These are phyloP conservation scores for Hemisphaericaspora nanyangensis DNA, from an alignment of 805 yeast species.

Conservation along the genomic window DNA sequence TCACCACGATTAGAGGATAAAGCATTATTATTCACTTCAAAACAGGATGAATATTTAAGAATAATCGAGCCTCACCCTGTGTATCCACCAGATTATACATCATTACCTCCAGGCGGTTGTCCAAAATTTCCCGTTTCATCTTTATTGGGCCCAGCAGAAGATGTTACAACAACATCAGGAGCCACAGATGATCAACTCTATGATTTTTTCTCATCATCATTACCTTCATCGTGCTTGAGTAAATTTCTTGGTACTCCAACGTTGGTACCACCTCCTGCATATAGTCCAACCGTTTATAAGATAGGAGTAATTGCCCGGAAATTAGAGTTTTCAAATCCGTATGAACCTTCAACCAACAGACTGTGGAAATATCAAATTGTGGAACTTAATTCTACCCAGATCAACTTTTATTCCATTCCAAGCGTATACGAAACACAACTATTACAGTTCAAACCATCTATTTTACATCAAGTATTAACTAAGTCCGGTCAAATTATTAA, in stretches of 20 bases:
- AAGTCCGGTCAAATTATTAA: slow-evolving; percentile 10
- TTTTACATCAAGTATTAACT: slow-evolving; percentile 4
- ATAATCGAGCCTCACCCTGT: slow-evolving; percentile 38
- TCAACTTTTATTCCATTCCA: slow-evolving; percentile 57
- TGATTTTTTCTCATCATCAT: slow-evolving; percentile 10
- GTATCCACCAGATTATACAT: slow-evolving; percentile 33
- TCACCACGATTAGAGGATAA: not conserved
- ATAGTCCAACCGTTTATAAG: slow-evolving; percentile 62
- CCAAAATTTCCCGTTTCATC: slow-evolving; percentile 31
- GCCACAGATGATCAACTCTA: not conserved
- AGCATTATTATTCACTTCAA: not conserved
- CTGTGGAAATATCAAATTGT: slow-evolving; percentile 68
- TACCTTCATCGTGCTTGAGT: not conserved
- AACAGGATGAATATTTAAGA: slow-evolving; percentile 18
- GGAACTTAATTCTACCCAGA: slow-evolving; percentile 83
- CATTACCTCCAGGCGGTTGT: slow-evolving; percentile 43
- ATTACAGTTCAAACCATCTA: slow-evolving; percentile 16
- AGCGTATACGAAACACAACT: slow-evolving; percentile 25
- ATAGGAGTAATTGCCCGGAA: slow-evolving; percentile 60
- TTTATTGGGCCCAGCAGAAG: not conserved
- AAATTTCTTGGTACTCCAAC: not conserved
- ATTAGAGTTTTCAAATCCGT: slow-evolving; percentile 74
- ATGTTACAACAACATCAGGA: not conserved
- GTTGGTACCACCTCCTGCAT: slow-evolving; percentile 48
- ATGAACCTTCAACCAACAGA: slow-evolving; percentile 60